These are phyloP conservation scores for Ilyonectria mors-panacis DNA, from an alignment of 2,329 filamentous ascomycete genomes.

Conservation along the genomic window DNA sequence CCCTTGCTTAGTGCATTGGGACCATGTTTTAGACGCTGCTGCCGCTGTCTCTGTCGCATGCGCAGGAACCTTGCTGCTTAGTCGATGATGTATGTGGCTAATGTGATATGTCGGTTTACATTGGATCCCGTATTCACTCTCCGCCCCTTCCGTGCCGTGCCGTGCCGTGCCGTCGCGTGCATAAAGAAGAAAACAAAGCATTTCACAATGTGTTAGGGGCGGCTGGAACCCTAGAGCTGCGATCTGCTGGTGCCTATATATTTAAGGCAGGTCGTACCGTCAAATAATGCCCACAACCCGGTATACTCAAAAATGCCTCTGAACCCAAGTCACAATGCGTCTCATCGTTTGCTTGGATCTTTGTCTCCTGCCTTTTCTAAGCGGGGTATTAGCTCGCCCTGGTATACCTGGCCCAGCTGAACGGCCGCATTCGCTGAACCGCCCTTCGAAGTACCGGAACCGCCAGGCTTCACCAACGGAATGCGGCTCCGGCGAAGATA, in stretches of 20 bases:
- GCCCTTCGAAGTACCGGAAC: slow-evolving; percentile 8
- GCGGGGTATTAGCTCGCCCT: slow-evolving; percentile 2
- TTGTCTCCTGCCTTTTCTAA: background rate
- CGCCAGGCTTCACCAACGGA: background rate
- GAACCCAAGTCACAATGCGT: slow-evolving; percentile 17
- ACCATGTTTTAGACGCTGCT: slow-evolving; percentile 6
- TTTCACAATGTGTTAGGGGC: background rate
- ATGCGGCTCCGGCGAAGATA: slow-evolving; percentile 15
- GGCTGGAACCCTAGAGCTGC: background rate
- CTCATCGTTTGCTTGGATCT: slow-evolving; percentile 1
- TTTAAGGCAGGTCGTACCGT: slow-evolving; percentile 8
- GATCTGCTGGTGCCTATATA: background rate
- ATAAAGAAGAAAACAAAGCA: slow-evolving; percentile 1
- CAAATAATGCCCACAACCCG: background rate
- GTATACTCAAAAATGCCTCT: background rate
- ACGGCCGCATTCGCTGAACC: slow-evolving; percentile 29
- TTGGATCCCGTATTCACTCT: slow-evolving; percentile 1
- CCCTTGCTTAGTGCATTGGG: slow-evolving; percentile 2
- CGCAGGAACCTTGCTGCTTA: slow-evolving; percentile 11
- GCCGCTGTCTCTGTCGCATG: slow-evolving; percentile 7
- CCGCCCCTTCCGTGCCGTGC: background rate
- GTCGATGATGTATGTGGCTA: slow-evolving; percentile 8
- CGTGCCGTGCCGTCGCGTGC: slow-evolving; percentile 3
- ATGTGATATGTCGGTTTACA: no score
- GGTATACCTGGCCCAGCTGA: slow-evolving; percentile 19